Evolutionary conservation across 73 alveolate species (phyloP).

Genomic region (Uronychia binucleata): DNA sequence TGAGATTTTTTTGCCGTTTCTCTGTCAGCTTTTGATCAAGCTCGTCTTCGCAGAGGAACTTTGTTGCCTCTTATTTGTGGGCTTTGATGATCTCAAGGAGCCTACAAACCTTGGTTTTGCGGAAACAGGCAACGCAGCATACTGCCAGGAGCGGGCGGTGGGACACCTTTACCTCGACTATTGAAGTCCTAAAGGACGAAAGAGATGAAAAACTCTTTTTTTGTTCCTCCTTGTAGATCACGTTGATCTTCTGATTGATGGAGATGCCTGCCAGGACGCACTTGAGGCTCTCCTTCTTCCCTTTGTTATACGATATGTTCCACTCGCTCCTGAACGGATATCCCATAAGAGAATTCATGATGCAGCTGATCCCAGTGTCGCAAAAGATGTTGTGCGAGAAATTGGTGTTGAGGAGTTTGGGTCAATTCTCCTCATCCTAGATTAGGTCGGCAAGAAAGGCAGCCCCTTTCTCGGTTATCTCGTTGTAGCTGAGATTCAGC

Average conservation of each 20-base stretch:
- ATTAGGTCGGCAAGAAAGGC: not conserved
- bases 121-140: too few species aligned
- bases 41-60: not conserved
- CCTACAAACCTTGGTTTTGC: not conserved
- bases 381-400: not conserved
- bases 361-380: not conserved
- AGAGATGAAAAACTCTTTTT: not conserved
- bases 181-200: not conserved
- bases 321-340: not conserved
- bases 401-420: not conserved
- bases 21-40: not conserved
- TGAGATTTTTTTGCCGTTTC: not conserved
- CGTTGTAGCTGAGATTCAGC: not conserved
- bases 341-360: not conserved
- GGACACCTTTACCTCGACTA: too few species aligned
- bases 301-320: not conserved
- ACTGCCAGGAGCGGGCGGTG: not conserved
- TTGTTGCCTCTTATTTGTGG: not conserved
- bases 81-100: not conserved
- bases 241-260: not conserved
- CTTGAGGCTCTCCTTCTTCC: constrained; percentile 3
- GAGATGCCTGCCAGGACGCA: not conserved
- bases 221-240: not conserved
- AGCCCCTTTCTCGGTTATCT: not conserved
- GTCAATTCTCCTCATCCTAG: not conserved